Evolutionary conservation across 768 basidiomycete species (phyloP).

Genomic region (Strobilomyces dryophilus): DNA sequence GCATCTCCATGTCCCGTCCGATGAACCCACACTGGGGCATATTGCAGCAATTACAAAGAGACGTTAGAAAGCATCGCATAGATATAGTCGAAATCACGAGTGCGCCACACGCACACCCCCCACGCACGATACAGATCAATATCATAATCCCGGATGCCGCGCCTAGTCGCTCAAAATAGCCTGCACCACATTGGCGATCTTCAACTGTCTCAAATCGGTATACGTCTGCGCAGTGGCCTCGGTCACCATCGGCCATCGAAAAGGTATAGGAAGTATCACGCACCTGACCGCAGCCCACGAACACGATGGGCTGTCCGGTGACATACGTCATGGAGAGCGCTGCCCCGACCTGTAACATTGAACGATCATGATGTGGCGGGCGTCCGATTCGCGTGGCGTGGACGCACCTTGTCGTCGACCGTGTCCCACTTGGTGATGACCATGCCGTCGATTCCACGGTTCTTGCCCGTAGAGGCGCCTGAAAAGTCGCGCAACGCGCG

Average conservation of each 20-base stretch:
- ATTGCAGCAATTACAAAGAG: not conserved
- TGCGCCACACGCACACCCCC: not conserved
- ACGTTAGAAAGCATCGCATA: not conserved
- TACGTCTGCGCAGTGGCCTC: conserved; percentile 62
- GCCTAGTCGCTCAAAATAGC: conserved; percentile 77
- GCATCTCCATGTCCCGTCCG: not conserved
- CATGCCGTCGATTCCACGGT: conserved; percentile 97
- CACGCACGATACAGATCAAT: not conserved
- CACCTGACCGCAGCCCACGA: conserved; percentile 97
- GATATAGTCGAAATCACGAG: not conserved
- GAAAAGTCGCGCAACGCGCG: conserved; percentile 92
- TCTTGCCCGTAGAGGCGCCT: conserved; percentile 57
- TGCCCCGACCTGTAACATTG: conserved; percentile 77
- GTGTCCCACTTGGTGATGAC: conserved; percentile 99
- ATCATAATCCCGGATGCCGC: too few species aligned
- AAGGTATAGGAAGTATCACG: conserved; percentile 19
- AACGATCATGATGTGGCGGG: not conserved
- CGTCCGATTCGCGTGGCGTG: not conserved
- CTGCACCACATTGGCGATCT: conserved; percentile 89
- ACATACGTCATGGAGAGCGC: conserved; percentile 99
- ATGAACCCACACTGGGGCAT: not conserved
- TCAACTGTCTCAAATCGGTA: conserved; percentile 87
- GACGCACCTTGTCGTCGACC: conserved; percentile 86
- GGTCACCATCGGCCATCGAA: not conserved
- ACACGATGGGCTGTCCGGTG: conserved; percentile 96